Evolutionary conservation across 1,139 yeast species (phyloP).

Genomic region (Saccharomycopsis hybrid): DNA sequence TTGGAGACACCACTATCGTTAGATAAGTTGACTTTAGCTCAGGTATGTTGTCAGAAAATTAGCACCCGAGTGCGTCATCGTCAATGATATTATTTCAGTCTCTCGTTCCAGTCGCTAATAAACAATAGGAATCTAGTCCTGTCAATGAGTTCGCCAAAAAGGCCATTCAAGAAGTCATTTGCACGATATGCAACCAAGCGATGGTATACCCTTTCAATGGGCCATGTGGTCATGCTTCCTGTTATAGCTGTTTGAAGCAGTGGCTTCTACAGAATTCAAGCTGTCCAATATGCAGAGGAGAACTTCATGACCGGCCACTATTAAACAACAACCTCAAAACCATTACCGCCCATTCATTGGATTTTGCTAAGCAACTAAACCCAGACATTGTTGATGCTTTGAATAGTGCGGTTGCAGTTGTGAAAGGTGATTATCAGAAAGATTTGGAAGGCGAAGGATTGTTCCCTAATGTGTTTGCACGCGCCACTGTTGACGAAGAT

Average conservation of each 20-base stretch:
- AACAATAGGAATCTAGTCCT: too few relatives aligned
- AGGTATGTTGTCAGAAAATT: too few relatives aligned
- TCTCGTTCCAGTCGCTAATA: too few relatives aligned
- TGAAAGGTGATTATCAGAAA: slow-evolving; percentile 32
- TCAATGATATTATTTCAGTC: too few relatives aligned
- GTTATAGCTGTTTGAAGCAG: slow-evolving; percentile 9
- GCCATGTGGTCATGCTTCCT: slow-evolving; percentile 6
- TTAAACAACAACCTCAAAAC: slow-evolving; percentile 3
- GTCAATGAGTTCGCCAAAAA: too few relatives aligned
- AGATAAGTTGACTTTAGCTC: too few relatives aligned
- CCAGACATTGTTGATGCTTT: neutral
- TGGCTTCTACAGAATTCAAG: slow-evolving; percentile 3
- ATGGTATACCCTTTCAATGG: slow-evolving; percentile 9
- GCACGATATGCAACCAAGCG: slow-evolving; percentile 5
- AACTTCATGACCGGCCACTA: neutral
- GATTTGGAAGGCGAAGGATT: slow-evolving; percentile 34
- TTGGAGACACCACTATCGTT: too few relatives aligned
- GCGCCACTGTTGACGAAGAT: slow-evolving; percentile 50
- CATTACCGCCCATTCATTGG: neutral
- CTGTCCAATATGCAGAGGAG: slow-evolving; percentile 7
- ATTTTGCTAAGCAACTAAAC: neutral
- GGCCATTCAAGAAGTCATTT: neutral
- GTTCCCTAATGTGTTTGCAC: slow-evolving; percentile 47
- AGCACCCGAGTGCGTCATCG: too few relatives aligned
- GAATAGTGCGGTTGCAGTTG: slow-evolving; percentile 21